Conservation (phyloP, 2,329 filamentous ascomycete species). For the Escovopsis sp. region DNA sequence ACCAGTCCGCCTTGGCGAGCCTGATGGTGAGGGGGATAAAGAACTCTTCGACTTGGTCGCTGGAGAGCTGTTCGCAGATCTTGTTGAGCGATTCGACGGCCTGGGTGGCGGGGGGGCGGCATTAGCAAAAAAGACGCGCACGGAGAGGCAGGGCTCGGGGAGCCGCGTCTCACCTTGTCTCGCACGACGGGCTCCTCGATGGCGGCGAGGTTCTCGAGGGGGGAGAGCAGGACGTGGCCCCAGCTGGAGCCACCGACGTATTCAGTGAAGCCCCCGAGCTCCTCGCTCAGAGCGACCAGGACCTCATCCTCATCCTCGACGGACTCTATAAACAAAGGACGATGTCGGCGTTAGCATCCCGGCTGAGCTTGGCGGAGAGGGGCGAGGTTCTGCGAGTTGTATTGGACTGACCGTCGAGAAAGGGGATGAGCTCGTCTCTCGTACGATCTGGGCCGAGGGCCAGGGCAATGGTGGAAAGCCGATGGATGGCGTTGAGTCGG, state of each 20-base stretch:
- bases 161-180: constrained; percentile 61
- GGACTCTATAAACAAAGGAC: constrained; percentile 53
- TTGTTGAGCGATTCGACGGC: constrained; percentile 99
- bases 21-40: constrained; percentile 93
- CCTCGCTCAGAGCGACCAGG: constrained; percentile 88
- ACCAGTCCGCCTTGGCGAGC: constrained; percentile 98
- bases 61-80: constrained; percentile 84
- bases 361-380: not conserved
- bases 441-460: constrained; percentile 92
- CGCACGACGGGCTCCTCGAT: constrained; percentile 97
- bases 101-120: constrained; percentile 28
- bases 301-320: constrained; percentile 99
- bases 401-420: constrained; percentile 73
- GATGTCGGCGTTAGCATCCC: constrained; percentile 2
- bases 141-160: not conserved
- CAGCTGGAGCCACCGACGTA: constrained; percentile 91
- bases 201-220: constrained; percentile 91
- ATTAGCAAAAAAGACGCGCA: constrained; percentile 3
- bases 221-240: constrained; percentile 91
- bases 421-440: constrained; percentile 95
- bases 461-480: constrained; percentile 93
- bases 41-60: constrained; percentile 88
- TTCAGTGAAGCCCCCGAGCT: constrained; percentile 92
- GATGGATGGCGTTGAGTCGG: constrained; percentile 94
- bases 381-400: constrained; percentile 5